Conservation (phyloP, 495 filamentous ascomycete genomes). For the Lophiostoma macrostomum region DNA sequence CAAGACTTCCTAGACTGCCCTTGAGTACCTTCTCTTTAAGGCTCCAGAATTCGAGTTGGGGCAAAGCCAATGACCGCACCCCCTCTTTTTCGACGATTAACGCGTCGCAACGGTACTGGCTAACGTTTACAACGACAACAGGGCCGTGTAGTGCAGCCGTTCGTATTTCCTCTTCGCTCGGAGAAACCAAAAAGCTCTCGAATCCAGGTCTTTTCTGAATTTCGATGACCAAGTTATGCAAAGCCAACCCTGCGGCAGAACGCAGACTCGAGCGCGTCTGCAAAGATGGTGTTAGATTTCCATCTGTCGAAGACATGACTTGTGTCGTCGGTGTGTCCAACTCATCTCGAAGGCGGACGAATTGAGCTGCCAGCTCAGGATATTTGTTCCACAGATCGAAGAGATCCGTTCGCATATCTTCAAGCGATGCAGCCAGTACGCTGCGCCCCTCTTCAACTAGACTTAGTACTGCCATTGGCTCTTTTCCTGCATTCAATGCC, state of each 20-base stretch:
- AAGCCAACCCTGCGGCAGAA: not conserved
- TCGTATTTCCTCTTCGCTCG: slow-evolving; percentile 6
- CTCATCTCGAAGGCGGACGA: slow-evolving; percentile 18
- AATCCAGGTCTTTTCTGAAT: not conserved
- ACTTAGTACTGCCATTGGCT: not conserved
- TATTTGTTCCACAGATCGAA: slow-evolving; percentile 19
- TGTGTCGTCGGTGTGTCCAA: not conserved
- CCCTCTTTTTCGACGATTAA: slow-evolving; percentile 6
- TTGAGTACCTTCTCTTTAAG: slow-evolving; percentile 2
- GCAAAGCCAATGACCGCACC: not conserved
- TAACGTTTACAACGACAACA: slow-evolving; percentile 18
- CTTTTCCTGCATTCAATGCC: slow-evolving; percentile 2
- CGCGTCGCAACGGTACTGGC: slow-evolving; percentile 11
- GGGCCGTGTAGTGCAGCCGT: not conserved
- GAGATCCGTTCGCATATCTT: slow-evolving; percentile 24
- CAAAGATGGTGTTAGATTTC: no score
- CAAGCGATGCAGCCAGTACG: slow-evolving; percentile 21
- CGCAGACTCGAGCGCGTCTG: no score
- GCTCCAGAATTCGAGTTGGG: slow-evolving; percentile 8
- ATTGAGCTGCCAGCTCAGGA: slow-evolving; percentile 13
- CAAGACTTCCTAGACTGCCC: no score
- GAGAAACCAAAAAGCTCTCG: not conserved
- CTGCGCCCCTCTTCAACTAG: slow-evolving; percentile 26
- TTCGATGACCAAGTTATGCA: not conserved
- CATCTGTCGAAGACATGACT: not conserved